A percentile compares a stretch with the other conserved stretches of the same genome.
These are phyloP conservation scores for Brassica balearica DNA, from an alignment of 441 rosid genomes.

Conservation along the genomic window DNA sequence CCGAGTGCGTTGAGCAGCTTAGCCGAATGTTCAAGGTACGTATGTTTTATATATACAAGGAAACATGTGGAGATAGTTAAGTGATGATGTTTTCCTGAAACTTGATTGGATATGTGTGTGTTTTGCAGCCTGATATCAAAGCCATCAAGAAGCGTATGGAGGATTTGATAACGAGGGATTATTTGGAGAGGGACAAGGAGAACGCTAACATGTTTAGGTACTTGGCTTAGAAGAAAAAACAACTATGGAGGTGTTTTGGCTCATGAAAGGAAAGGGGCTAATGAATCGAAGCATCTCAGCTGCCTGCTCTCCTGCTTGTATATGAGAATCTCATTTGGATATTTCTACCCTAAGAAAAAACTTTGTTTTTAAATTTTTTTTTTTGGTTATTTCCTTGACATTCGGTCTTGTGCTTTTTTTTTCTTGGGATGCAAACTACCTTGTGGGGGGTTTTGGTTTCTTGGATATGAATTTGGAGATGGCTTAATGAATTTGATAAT, in stretches of 20 bases:
- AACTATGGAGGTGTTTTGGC: constrained; percentile 13
- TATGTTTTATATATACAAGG: background rate
- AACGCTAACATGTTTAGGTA: constrained; percentile 67
- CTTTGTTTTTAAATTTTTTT: background rate
- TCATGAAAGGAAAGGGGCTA: constrained; percentile 7
- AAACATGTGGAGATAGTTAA: background rate
- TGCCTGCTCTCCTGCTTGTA: constrained; percentile 29
- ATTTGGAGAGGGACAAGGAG: constrained; percentile 81
- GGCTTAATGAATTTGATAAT: constrained; percentile 26
- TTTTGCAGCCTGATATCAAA: constrained; percentile 90
- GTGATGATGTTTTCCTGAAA: background rate
- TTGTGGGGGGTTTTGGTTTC: constrained; percentile 19
- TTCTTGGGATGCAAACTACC: constrained; percentile 30
- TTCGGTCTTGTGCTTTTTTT: constrained; percentile 18
- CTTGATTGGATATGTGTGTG: background rate
- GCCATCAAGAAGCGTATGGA: constrained; percentile 96
- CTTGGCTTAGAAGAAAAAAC: constrained; percentile 55
- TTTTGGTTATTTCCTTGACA: background rate
- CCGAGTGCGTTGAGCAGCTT: constrained; percentile 91
- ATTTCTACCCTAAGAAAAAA: background rate
- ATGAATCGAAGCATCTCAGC: background rate
- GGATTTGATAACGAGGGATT: constrained; percentile 87
- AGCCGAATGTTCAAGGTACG: constrained; percentile 94
- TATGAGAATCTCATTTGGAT: constrained; percentile 35
- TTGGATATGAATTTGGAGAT: constrained; percentile 34